Base-by-base conservation (phyloP, 176 grass and related monocot genomes). In the Eragrostis nindensis region DNA sequence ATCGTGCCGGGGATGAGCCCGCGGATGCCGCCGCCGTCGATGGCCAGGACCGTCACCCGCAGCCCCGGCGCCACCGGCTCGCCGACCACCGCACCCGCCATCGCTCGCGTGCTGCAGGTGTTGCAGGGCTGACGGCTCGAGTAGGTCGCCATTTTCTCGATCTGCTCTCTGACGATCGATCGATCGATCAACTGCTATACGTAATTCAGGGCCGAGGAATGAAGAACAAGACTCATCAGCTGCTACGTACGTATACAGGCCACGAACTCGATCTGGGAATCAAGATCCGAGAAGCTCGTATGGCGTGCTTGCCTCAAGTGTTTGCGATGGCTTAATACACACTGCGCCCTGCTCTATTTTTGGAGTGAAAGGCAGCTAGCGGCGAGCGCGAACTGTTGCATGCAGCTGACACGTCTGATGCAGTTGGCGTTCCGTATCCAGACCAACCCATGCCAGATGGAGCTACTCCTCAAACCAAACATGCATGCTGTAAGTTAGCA, bases 11-110 rank as follows among this genome's bases (percentile, higher is more conserved):
- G 84, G 47, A 90, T 87, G 70, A 87, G 64, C 10, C 84, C 89
- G 6, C 89, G 70, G 71, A 91, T 81, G 80, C 85, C 89, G 59
- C 85, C 89, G 0, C 89, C 89, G 56, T 87, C 85, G 40, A 91
- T 84, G 55, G 84, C 16, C 45, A 84, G 66, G n/a, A 91, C 55
- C 56, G 80, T 77, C 65, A 91, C 80, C 68, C 83, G n/a, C 24
- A 79, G 50, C 60, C 74, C 79, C 62, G 44, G 62, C 39, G 49
- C 54, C 39, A 68, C 76, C 27, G 70, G 52, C 73, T 80, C 63
- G 64, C 80, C 80, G 0, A 87, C 76, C 26, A 79, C 77, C 10
- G 71, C 6, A 3, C 77, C 36, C 4, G 76, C 87, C 70, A 70
- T 80, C 62, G 62, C 87, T 46, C 25, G 25, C 13, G 60, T 63